Evolutionary conservation across 257 asterid species (phyloP), one percentile per base, ranked within the genome.

Genomic region (Cruciata laevipes): DNA sequence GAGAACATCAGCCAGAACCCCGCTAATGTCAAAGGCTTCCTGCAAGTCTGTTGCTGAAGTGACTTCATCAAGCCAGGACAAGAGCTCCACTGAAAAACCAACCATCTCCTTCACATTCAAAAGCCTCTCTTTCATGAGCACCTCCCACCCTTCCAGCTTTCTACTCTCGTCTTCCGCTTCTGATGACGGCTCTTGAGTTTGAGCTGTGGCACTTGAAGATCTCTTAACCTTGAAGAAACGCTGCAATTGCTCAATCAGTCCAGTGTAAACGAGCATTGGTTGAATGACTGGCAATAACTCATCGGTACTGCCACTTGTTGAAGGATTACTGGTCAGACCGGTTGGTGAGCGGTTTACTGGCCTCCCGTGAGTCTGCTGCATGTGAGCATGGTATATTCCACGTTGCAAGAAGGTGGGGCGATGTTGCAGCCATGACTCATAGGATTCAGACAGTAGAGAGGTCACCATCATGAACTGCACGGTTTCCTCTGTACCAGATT

Each of bases 401-500:
- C 96, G 91, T 81, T 90, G 95, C 79, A 94, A 70, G 78, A 90
- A 94, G 72, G 91, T 55, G 35, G 83, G 74, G 1, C 99, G 91
- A 69, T 94, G 95, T 71, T 84, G 90, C 82, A 85, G 71, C 99
- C 99, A 94, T 10, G 96, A 87, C 66, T 94, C 93, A 4, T 94
- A 87, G 2, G 99, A 89, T 69, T 94, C 99, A 3, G 95, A 83
- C 21, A 94, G 87, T 70, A 94, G 95, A 31, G 97, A 94, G 77
- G 87, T 85, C 61, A 87, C 97, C 99, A 94, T 94, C 99, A 94
- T 94, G 84, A 85, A 94, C 70, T 94, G 99, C 63, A 90, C 95
- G 2, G 96, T 85, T 82, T 94, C 99, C 78, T 94, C 99, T 4
- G 99, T 83, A 47, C 90, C 92, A 70, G 93, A 77, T 67, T 81